These are phyloP conservation scores for Cnidoscolus chayamansa DNA, from an alignment of 441 rosid genomes.

Conservation along the genomic window DNA sequence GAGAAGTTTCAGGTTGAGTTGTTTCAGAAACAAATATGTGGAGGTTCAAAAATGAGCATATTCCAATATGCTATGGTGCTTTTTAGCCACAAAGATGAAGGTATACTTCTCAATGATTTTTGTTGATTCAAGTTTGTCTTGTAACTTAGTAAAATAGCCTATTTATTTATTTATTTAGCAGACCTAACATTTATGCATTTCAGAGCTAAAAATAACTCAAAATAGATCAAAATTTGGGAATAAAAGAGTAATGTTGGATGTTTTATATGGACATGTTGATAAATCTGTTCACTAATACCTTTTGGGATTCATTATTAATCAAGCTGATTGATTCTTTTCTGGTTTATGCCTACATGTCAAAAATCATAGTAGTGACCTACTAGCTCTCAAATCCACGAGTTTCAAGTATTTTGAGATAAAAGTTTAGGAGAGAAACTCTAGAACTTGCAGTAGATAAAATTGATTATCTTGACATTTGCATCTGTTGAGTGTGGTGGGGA, in stretches of 20 bases:
- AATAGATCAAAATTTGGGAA: not conserved
- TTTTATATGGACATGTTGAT: not conserved
- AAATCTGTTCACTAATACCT: not conserved
- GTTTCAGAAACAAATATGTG: slow-evolving; percentile 70
- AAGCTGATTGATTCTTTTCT: not conserved
- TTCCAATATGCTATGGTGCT: slow-evolving; percentile 68
- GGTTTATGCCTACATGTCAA: not conserved
- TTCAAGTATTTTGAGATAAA: not conserved
- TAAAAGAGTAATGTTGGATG: not conserved
- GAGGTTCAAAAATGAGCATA: slow-evolving; percentile 60
- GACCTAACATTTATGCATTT: not conserved
- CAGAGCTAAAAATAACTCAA: not conserved
- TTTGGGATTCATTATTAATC: not conserved
- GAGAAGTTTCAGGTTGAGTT: slow-evolving; percentile 79
- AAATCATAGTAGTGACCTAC: not conserved
- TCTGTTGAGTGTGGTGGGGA: too few species aligned
- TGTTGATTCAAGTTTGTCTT: slow-evolving; percentile 9
- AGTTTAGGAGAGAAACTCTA: not conserved
- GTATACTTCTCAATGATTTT: slow-evolving; percentile 34
- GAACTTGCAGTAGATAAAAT: not conserved
- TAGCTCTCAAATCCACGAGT: not conserved
- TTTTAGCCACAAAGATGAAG: slow-evolving; percentile 50
- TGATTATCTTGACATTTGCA: not conserved
- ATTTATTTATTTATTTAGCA: not conserved
- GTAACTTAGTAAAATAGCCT: not conserved